Base-by-base conservation (phyloP, 768 basidiomycete species). In the Kwoniella bestiolae region DNA sequence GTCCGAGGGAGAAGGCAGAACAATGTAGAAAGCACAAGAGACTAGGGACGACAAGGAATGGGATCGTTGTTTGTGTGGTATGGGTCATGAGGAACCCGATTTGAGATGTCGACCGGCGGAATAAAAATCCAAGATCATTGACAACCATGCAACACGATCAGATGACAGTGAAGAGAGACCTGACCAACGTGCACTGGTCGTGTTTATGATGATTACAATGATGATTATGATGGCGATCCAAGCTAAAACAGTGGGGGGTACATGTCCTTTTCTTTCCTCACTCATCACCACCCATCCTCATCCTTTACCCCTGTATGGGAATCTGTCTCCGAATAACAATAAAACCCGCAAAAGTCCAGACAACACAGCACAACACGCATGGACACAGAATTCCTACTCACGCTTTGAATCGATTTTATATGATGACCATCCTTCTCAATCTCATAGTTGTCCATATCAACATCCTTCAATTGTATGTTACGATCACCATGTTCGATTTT, bases 401-500 rank as follows among this genome's bases (percentile, higher is more conserved):
- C 52, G 23, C 52, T 55, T 21, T 35, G 32, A 9, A 55, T 6
- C 9, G 25, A 21, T n/a, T 9, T 47, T 12, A 5, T 18, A 41
- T 41, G 23, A 12, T 47, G 46, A 47, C 11, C n/a, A 23, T 32
- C 52, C 9, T 55, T 55, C 32, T 34, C 32, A 32, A 21, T 38
- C 26, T 28, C 26, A 51, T 18, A 14, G 14, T 51, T 51, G 23
- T 41, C 50, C 26, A 51, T 14, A 12, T 51, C 25, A 51, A 51
- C 26, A 51, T 51, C 50, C 26, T 56, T 23, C 31, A 35, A n/a
- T 41, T 32, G 21, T 1, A 16, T 49, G n/a, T n/a, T n/a, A n/a
- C n/a, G n/a, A 28, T 49, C 23, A 49, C 38, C 56, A 25, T 38
- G 31, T 50, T 61, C 60, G 60, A 61, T 61, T 46, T 31, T 41